Evolutionary conservation across 1,284 basidiomycete genomes (phyloP).

Genomic region (Microbotryum intermedium): DNA sequence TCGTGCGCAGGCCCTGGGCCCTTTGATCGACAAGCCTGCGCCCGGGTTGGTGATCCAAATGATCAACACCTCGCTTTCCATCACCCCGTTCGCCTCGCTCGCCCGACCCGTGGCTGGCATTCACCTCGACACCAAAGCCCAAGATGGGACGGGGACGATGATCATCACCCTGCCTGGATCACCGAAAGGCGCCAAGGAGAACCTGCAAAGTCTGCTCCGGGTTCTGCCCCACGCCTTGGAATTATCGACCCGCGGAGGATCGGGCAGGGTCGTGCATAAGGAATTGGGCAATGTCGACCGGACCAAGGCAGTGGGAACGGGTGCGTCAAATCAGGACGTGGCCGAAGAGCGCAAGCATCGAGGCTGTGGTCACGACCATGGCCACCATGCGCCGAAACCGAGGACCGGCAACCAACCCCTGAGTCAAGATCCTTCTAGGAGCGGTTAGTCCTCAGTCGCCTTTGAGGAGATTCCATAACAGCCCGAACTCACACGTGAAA

Average conservation of each 20-base stretch:
- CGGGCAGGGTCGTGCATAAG: constrained; percentile 17
- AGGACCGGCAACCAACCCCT: constrained; percentile 43
- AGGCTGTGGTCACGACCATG: constrained; percentile 40
- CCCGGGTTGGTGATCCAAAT: constrained; percentile 71
- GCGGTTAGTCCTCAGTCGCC: constrained; percentile 45
- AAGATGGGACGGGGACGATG: constrained; percentile 49
- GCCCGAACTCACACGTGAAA: not conserved
- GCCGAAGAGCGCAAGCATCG: constrained; percentile 41
- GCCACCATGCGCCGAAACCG: constrained; percentile 37
- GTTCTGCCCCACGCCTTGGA: constrained; percentile 60
- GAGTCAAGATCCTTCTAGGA: constrained; percentile 58
- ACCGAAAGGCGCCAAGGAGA: constrained; percentile 72
- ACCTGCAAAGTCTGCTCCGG: constrained; percentile 54
- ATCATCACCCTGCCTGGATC: constrained; percentile 74
- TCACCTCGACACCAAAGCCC: not conserved
- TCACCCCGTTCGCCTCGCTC: constrained; percentile 71
- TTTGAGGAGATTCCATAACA: constrained; percentile 14
- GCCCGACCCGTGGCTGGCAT: constrained; percentile 73
- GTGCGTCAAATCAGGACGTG: too few relatives aligned
- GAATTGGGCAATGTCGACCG: not conserved
- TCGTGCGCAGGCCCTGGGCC: constrained; percentile 52
- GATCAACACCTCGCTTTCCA: constrained; percentile 55
- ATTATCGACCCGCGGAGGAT: constrained; percentile 55
- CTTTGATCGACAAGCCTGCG: constrained; percentile 63
- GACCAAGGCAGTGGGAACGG: not conserved